Percentiles rank a stretch among this genome's conserved stretches.
These are phyloP conservation scores for Xylariaceae sp. DNA, from an alignment of 2,329 filamentous ascomycete species.

Conservation along the genomic window DNA sequence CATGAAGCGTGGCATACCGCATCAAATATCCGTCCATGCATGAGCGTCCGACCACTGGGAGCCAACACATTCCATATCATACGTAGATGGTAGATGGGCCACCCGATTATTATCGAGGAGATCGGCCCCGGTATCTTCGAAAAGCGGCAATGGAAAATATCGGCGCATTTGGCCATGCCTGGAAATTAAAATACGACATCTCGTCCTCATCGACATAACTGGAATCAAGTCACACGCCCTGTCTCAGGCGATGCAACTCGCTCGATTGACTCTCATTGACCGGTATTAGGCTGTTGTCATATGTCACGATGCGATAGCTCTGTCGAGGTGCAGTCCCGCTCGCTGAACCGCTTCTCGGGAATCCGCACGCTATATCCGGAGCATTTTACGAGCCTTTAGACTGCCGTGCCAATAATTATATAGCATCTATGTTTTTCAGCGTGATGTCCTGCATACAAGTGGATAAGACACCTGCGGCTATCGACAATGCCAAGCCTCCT, in stretches of 20 bases:
- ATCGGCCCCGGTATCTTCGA: constrained; percentile 18
- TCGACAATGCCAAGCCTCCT: too few species aligned
- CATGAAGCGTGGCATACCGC: constrained; percentile 18
- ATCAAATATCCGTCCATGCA: constrained; percentile 9
- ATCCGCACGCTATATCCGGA: constrained; percentile 17
- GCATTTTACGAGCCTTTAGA: too few species aligned
- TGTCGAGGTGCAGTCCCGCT: constrained; percentile 14
- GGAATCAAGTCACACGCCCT: constrained; percentile 2
- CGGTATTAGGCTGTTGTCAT: constrained; percentile 23
- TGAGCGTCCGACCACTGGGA: constrained; percentile 16
- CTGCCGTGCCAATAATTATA: too few species aligned
- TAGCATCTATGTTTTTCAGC: too few species aligned
- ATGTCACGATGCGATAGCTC: constrained; percentile 13
- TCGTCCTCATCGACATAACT: constrained; percentile 1
- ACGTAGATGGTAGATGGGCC: constrained; percentile 1
- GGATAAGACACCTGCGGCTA: too few species aligned
- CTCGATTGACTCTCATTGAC: not conserved
- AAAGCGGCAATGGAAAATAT: constrained; percentile 12
- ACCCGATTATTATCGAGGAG: constrained; percentile 15
- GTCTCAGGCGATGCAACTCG: constrained; percentile 3
- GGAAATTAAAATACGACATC: constrained; percentile 24
- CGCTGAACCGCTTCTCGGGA: constrained; percentile 25
- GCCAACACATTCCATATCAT: too few species aligned
- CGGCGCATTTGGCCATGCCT: constrained; percentile 13
- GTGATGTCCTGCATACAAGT: too few species aligned